Evolutionary conservation across 2,329 filamentous ascomycete genomes (phyloP).

Genomic region (Leptographium radiaticola): DNA sequence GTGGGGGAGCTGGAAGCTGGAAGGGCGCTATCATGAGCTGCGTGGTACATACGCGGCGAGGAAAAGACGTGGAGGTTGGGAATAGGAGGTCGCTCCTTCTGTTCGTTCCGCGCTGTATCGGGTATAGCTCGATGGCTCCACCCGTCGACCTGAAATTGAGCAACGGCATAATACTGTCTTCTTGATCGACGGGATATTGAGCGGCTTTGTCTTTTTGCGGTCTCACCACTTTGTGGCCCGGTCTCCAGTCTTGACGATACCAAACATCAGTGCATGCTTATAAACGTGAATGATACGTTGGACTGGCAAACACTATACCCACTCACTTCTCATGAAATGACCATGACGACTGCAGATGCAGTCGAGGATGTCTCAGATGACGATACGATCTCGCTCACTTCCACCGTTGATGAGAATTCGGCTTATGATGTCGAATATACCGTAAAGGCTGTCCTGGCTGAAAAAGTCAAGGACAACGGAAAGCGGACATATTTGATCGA

Average conservation of each 20-base stretch:
- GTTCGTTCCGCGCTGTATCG: neutral
- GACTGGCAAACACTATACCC: no score
- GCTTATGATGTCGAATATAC: conserved; percentile 34
- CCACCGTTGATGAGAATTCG: conserved; percentile 24
- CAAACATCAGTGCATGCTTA: no score
- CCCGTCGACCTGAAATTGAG: neutral
- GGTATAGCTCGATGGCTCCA: neutral
- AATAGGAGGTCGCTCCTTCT: neutral
- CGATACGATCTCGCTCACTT: conserved; percentile 42
- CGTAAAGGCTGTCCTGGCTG: conserved; percentile 40
- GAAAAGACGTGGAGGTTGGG: neutral
- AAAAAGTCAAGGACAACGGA: conserved; percentile 22
- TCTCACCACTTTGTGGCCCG: no score
- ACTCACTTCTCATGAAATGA: neutral
- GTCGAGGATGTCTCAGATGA: conserved; percentile 21
- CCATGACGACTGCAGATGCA: neutral
- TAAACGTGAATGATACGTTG: no score
- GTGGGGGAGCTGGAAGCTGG: no score
- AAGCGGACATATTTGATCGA: conserved; percentile 43
- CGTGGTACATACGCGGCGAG: neutral
- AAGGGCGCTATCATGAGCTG: neutral
- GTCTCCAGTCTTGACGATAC: no score
- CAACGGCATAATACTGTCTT: no score
- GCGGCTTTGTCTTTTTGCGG: no score
- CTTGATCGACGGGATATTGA: no score